Evolutionary conservation across 2,329 filamentous ascomycete genomes (phyloP).

Genomic region (Dichotomopilus funicola): DNA sequence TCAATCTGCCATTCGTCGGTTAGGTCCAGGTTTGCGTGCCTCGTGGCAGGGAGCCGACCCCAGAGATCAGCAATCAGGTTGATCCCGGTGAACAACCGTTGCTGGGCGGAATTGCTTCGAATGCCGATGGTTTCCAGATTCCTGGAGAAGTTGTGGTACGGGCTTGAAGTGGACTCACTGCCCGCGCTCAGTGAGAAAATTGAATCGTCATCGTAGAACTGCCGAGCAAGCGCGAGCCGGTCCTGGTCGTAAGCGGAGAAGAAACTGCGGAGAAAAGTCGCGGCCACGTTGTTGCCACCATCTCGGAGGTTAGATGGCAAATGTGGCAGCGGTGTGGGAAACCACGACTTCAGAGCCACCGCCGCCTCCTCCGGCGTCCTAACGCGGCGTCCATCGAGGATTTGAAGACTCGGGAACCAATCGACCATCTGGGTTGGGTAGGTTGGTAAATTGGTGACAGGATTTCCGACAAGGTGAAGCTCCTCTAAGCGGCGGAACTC

Average conservation of each 20-base stretch:
- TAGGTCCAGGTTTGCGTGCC: constrained; percentile 66
- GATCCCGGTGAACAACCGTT: constrained; percentile 59
- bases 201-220: constrained; percentile 70
- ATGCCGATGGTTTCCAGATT: constrained; percentile 68
- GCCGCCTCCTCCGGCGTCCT: constrained; percentile 65
- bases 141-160: constrained; percentile 70
- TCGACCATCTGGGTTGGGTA: constrained; percentile 63
- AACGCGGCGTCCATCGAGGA: constrained; percentile 68
- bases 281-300: constrained; percentile 60
- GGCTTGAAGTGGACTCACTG: constrained; percentile 57
- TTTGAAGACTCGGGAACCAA: constrained; percentile 77
- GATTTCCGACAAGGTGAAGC: constrained; percentile 71
- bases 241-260: constrained; percentile 68
- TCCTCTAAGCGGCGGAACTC: constrained; percentile 76
- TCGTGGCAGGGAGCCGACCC: constrained; percentile 63
- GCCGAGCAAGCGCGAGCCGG: constrained; percentile 52
- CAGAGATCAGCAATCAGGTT: constrained; percentile 62
- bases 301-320: constrained; percentile 65
- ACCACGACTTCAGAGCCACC: constrained; percentile 39
- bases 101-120: constrained; percentile 48
- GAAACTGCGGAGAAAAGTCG: constrained; percentile 69
- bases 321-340: constrained; percentile 55
- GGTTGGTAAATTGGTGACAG: constrained; percentile 56
- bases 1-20: constrained; percentile 75
- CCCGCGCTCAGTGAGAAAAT: constrained; percentile 72